Evolutionary conservation across 345 rosid species (phyloP), one percentile per base, ranked within the genome.

Genomic region (Populus euphratica): DNA sequence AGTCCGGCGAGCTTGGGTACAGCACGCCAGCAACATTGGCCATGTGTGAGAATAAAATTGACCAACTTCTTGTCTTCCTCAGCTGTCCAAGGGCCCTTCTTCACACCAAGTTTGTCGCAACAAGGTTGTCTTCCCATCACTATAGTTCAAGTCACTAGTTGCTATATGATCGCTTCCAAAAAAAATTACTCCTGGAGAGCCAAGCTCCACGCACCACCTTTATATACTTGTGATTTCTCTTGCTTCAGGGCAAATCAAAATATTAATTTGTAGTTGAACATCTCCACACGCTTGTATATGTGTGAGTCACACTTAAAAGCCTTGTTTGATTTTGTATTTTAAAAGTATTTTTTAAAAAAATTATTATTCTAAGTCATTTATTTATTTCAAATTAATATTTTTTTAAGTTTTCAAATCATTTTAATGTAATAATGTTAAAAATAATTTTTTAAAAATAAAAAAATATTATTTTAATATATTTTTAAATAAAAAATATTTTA

Each of bases 21-120:
- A 8, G 88, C 89, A 3, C 93, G 88, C 96, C 96, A 91, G 72
- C 96, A 91, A 73, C 96, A 91, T 68, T 90, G 93, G 76, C 92
- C 91, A 43, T 85, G 88, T 16, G 84, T 85, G 72, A 88, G 76
- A 59, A 90, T 76, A 73, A 91, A 91, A 79, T 81, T 84, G 79
- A 91, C 91, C 78, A 91, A 81, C 70, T 87, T 91, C 44, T 72
- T 82, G 86, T 91, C 93, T 73, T 91, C 96, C 43, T 90, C 93
- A 1, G 86, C 89, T 0, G 93, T 87, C 96, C 96, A 91, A 4
- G 96, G 93, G 10, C 93, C 96, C 63, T 90, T 91, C 88, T 87
- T 91, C 72, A 91, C 85, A 9, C 90, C 91, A 11, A 87, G 79
- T 78, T 87, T 88, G 88, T 91, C 91, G 72, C 91, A 90, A 73